Base-by-base conservation (phyloP, 2,329 filamentous ascomycete genomes). In the Penicillium glabrum region DNA sequence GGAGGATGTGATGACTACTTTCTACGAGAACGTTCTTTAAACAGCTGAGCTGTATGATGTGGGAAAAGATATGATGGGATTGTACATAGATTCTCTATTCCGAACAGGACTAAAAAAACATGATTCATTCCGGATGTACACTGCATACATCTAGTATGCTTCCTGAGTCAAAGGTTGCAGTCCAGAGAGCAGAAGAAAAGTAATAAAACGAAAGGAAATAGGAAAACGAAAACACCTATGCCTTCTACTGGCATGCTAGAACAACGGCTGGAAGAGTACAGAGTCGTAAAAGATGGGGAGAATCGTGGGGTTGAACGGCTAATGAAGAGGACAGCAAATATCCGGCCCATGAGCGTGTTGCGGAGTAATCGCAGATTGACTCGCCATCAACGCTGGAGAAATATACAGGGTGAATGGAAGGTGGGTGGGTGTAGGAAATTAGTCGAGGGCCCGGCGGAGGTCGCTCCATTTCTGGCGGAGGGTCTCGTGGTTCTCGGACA, bases 391-490 rank as follows among this genome's bases (percentile, higher is more conserved):
- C 49, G 50, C 53, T 48, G 46, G 48, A 41, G 45, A 63, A 67
- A 67, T 67, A 58, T 67, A 67, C 64, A 67, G 46, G 51, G 45
- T 19, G 23, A 41, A 21, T 41, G 19, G 27, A 14, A 24, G 44
- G 21, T 27, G 16, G 29, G 21, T 29, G 27, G 21, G 9, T 31
- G 27, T 19, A 57, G 8, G 37, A 21, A 33, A 24, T 62, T 68
- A 78, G 51, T 78, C 82, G 51, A 86, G 77, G 44, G 82, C 82
- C 66, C 81, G 83, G 59, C 80, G 80, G 51, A 93, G 79, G 66
- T 93, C 90, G 50, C 84, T 85, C 89, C 89, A 93, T 77, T 89
- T 91, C 66, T 89, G 86, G 61, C 81, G 86, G 44, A 93, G 82
- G 7, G 85, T 83, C 73, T 93, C 90, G 67, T 93, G 85, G 58